A percentile compares a stretch with the other conserved stretches of the same genome.
These are phyloP conservation scores for Phialophora expanda DNA, from an alignment of 2,329 filamentous ascomycete species.

Conservation along the genomic window DNA sequence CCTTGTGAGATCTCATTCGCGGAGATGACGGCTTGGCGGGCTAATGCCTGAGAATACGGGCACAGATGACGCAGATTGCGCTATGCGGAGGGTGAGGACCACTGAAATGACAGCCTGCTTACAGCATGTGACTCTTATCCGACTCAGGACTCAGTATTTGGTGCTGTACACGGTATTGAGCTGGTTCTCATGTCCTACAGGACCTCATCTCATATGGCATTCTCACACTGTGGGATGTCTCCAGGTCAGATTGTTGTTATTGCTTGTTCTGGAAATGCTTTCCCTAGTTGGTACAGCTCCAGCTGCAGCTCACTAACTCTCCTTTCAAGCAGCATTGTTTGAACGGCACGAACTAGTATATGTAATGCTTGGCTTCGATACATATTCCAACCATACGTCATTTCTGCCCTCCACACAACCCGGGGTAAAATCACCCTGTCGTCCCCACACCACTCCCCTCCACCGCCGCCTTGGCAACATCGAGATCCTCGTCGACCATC, in stretches of 20 bases:
- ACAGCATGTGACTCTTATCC: conserved; percentile 1
- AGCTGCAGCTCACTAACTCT: too few species aligned
- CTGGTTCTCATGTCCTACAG: background rate
- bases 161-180: background rate
- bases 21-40: conserved; percentile 1
- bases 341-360: background rate
- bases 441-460: conserved; percentile 18
- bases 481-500: conserved; percentile 28
- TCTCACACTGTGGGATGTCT: background rate
- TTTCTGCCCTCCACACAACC: background rate
- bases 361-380: background rate
- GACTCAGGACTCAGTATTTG: background rate
- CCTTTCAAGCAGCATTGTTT: background rate
- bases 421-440: background rate
- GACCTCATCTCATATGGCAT: background rate
- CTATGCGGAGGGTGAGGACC: background rate
- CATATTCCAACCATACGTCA: background rate
- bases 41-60: background rate
- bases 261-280: background rate
- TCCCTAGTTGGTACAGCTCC: background rate
- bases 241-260: background rate
- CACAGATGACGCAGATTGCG: background rate
- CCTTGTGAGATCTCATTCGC: background rate
- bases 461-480: conserved; percentile 19
- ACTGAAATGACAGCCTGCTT: background rate